These are phyloP conservation scores for Alternaria sp. DNA, from an alignment of 2,329 filamentous ascomycete genomes.

Conservation along the genomic window DNA sequence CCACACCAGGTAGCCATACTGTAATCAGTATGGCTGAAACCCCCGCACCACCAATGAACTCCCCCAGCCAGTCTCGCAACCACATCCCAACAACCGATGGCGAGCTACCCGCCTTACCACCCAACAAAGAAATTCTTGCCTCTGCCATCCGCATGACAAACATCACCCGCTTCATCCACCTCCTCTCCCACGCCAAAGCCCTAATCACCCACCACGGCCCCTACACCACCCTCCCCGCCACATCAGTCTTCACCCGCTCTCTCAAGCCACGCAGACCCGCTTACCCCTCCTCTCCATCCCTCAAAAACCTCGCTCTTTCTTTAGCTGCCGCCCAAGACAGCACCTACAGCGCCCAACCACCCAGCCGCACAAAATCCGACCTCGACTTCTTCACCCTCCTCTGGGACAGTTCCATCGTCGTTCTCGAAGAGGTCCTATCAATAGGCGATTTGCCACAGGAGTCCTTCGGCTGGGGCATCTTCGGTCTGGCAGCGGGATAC, in stretches of 20 bases:
- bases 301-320: constrained; percentile 14
- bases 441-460: constrained; percentile 16
- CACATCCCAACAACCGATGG: neutral
- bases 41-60: neutral
- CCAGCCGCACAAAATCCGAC: constrained; percentile 16
- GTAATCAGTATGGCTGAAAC: neutral
- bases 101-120: neutral
- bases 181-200: constrained; percentile 12
- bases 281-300: neutral
- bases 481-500: constrained; percentile 24
- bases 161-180: constrained; percentile 14
- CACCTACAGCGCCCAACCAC: constrained; percentile 14
- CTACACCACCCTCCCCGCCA: constrained; percentile 12
- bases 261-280: neutral
- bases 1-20: neutral
- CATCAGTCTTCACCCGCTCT: constrained; percentile 15
- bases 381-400: constrained; percentile 21
- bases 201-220: constrained; percentile 13
- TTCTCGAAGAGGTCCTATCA: constrained; percentile 18
- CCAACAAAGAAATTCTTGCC: neutral
- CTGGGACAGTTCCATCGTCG: constrained; percentile 14
- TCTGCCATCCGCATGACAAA: neutral
- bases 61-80: neutral
- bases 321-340: constrained; percentile 28
- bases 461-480: constrained; percentile 27